These are phyloP conservation scores for Pyrrhoderma noxium DNA, from an alignment of 1,284 basidiomycete genomes.

Conservation along the genomic window DNA sequence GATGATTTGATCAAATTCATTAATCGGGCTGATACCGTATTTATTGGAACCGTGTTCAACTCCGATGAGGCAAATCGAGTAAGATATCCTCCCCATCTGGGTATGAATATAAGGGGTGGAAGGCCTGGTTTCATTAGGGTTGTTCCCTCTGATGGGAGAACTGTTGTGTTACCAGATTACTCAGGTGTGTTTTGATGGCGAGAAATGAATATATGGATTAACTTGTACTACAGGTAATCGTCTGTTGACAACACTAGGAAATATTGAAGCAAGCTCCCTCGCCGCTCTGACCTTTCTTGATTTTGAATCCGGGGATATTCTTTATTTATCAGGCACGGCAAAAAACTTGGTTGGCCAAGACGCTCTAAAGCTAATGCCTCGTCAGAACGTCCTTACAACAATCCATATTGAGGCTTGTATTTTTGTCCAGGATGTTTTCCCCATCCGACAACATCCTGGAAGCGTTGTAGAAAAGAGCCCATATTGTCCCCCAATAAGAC, in stretches of 20 bases:
- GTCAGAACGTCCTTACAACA: constrained; percentile 44
- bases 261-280: constrained; percentile 48
- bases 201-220: neutral
- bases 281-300: constrained; percentile 51
- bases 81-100: constrained; percentile 47
- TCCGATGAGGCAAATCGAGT: constrained; percentile 31
- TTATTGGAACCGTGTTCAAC: constrained; percentile 46
- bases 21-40: constrained; percentile 42
- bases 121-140: constrained; percentile 53
- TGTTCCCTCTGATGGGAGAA: constrained; percentile 44
- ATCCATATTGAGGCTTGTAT: constrained; percentile 44
- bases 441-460: constrained; percentile 38
- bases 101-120: constrained; percentile 59
- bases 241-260: constrained; percentile 54
- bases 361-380: constrained; percentile 48
- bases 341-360: constrained; percentile 40
- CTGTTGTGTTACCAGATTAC: constrained; percentile 53
- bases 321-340: constrained; percentile 56
- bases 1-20: constrained; percentile 43
- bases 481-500: constrained; percentile 52
- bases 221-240: constrained; percentile 41
- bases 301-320: constrained; percentile 46
- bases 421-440: constrained; percentile 48
- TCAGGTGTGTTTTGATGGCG: too few relatives aligned
- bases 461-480: constrained; percentile 36